Base-by-base conservation (phyloP, 176 grass and related monocot species). In the Oryza longistaminata region DNA sequence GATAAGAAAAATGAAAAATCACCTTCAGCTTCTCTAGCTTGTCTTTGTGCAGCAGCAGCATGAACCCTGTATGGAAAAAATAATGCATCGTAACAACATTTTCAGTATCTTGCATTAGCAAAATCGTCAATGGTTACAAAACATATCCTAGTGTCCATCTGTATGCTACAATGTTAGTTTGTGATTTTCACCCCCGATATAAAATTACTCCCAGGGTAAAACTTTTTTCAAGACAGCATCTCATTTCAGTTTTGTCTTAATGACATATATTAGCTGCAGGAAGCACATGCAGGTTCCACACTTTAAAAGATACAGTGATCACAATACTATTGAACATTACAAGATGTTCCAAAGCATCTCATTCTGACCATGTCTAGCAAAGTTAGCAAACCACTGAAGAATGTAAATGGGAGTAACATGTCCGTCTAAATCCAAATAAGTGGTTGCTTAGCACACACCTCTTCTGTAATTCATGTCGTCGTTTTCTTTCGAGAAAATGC, bases 11-110 rank as follows among this genome's bases (percentile, higher is more conserved):
- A 86, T 76, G 70, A 70, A 80, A 80, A 84, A 86, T 76, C 69
- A 98, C 96, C 96, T 98, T 96, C 96, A 96, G 88, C 77, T 68
- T 96, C 88, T 74, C 74, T 95, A 84, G 93, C 88, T 79, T 92
- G 93, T 78, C 86, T 89, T 74, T 95, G 85, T 89, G 90, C 93
- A 68, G 91, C 96, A 58, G 96, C 95, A 70, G 89, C 86, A 87
- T 88, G 75, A 94, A 95, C 96, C 91, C 96, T 98, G 48, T 33
- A 90, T 25, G 49, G 39, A 80, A 40, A 80, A 70, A 68, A 79
- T 67, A 81, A 46, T 33, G 37, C 60, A 68, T 68, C 6, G 24
- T 27, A 37, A 50, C 61, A 66, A 40, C 22, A 5, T 50, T n/a
- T 75, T 10, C 25, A 12, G 44, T 31, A 40, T 31, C 21, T 19